Percentiles rank a stretch among this genome's conserved stretches.
Conservation (phyloP, 1,139 yeast species). For the Geotrichum phurueaensis region DNA sequence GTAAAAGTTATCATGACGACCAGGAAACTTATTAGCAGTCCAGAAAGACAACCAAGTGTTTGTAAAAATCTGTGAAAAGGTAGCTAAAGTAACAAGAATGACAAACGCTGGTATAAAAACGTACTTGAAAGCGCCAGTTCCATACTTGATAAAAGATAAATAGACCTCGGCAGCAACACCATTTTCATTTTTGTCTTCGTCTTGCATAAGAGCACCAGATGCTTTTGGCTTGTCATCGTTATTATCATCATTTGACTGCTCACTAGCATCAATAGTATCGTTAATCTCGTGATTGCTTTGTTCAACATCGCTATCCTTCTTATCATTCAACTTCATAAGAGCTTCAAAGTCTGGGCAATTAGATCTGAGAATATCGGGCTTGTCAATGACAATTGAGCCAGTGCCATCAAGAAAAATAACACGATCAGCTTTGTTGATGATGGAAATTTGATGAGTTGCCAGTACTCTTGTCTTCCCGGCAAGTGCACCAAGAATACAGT, state of each 20-base stretch:
- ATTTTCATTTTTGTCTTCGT: conserved; percentile 36
- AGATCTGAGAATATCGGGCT: conserved; percentile 45
- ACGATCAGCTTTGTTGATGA: conserved; percentile 60
- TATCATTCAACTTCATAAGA: conserved; percentile 46
- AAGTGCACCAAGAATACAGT: conserved; percentile 58
- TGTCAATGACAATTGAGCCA: conserved; percentile 58
- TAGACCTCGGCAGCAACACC: conserved; percentile 44
- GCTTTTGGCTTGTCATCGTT: conserved; percentile 25
- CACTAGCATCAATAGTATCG: conserved; percentile 46
- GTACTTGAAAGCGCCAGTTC: conserved; percentile 47
- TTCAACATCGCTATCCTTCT: conserved; percentile 49
- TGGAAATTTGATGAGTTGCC: conserved; percentile 79
- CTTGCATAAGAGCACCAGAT: conserved; percentile 33
- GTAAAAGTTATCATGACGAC: conserved; percentile 49
- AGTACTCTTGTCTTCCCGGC: conserved; percentile 59
- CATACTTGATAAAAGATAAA: conserved; percentile 49
- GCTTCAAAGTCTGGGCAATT: conserved; percentile 46
- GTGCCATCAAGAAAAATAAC: conserved; percentile 61
- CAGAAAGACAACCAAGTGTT: conserved; percentile 85
- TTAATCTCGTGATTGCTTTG: conserved; percentile 56
- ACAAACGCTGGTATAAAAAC: conserved; percentile 42
- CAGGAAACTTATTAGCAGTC: conserved; percentile 53
- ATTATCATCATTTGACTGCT: conserved; percentile 31
- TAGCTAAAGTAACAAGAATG: conserved; percentile 41
- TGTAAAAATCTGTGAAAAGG: conserved; percentile 59